Evolutionary conservation across 2,329 filamentous ascomycete genomes (phyloP).

Genomic region (Thyridium curvatum): DNA sequence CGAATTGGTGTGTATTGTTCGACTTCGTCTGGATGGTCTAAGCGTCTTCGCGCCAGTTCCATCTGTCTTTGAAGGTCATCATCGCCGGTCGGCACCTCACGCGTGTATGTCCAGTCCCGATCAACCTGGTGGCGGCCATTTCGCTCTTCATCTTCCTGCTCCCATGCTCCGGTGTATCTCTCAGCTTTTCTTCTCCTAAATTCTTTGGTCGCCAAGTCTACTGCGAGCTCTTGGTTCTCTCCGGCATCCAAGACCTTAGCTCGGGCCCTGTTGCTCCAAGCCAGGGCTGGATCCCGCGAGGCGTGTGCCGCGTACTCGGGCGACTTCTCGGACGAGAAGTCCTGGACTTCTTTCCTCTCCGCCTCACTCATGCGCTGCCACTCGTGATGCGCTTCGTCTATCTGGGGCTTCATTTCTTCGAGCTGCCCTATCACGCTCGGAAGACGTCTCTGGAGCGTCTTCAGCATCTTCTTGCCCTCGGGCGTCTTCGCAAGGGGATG

Average conservation of each 20-base stretch:
- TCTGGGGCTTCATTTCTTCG: slow-evolving; percentile 72
- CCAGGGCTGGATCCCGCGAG: slow-evolving; percentile 54
- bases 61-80: slow-evolving; percentile 44
- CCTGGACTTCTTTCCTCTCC: slow-evolving; percentile 14
- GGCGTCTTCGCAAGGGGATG: slow-evolving; percentile 71
- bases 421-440: slow-evolving; percentile 60
- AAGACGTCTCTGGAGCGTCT: slow-evolving; percentile 40
- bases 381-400: slow-evolving; percentile 63
- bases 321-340: slow-evolving; percentile 8
- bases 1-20: slow-evolving; percentile 13
- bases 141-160: no score
- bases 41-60: slow-evolving; percentile 41
- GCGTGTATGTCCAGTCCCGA: no score
- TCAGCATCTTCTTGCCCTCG: slow-evolving; percentile 58
- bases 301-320: slow-evolving; percentile 40
- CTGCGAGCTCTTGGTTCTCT: slow-evolving; percentile 68
- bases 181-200: slow-evolving; percentile 46
- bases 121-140: slow-evolving; percentile 8
- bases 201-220: slow-evolving; percentile 69
- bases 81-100: slow-evolving; percentile 21
- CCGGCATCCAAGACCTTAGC: slow-evolving; percentile 60
- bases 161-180: slow-evolving; percentile 3
- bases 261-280: slow-evolving; percentile 27
- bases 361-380: slow-evolving; percentile 52
- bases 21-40: slow-evolving; percentile 30